Conservation (phyloP, 345 rosid species). For the Turritis glabra region DNA sequence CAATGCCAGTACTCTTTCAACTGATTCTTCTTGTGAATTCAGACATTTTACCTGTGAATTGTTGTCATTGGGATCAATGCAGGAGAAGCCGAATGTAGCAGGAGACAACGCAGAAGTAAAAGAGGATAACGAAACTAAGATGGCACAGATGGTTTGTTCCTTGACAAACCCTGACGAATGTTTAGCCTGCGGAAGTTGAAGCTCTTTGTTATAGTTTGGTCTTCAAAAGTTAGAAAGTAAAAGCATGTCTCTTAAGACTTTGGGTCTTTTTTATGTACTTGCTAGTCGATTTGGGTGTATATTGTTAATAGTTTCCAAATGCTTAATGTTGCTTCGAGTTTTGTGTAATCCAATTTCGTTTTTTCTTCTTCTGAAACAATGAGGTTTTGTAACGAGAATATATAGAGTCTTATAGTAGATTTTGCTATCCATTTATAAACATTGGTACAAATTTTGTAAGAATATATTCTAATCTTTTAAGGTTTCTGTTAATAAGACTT, state of each 20-base stretch:
- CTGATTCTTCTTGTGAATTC: not conserved
- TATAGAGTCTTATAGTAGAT: not conserved
- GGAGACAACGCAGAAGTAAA: not conserved
- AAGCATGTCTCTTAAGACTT: not conserved
- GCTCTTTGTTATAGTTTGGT: constrained; percentile 14
- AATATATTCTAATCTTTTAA: no score
- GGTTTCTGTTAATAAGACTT: no score
- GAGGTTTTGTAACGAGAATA: not conserved
- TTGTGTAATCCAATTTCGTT: not conserved
- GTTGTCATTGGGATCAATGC: constrained; percentile 2
- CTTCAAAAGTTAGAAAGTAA: not conserved
- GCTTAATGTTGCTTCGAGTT: constrained; percentile 11
- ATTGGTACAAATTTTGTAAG: no score
- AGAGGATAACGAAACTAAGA: constrained; percentile 54
- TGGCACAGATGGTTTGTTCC: constrained; percentile 87
- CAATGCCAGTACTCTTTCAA: not conserved
- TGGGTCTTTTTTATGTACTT: not conserved
- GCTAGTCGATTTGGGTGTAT: not conserved
- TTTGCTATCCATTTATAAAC: not conserved
- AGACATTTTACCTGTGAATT: not conserved
- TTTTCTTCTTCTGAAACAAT: not conserved
- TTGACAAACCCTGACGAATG: constrained; percentile 78
- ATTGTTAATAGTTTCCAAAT: constrained; percentile 6
- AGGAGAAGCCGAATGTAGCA: constrained; percentile 47
- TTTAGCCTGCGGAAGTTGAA: constrained; percentile 74